phyloP scores from a whole-genome alignment of 2,329 filamentous ascomycete species.

The Colletotrichum brevisporum region DNA sequence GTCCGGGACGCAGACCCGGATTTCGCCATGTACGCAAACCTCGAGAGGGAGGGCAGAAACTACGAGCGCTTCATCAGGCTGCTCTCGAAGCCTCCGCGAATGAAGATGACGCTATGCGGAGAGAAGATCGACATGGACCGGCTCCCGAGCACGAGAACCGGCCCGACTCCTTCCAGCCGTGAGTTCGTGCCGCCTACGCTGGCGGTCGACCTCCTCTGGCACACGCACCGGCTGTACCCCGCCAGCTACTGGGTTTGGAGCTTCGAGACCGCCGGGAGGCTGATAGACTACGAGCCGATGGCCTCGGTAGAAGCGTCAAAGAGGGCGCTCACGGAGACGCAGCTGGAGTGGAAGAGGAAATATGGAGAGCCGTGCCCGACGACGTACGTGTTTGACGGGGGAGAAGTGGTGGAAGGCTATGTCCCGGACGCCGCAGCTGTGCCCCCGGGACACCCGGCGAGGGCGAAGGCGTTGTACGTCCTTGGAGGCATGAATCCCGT shows the following conservation, averaged over 20 bases:
- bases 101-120: background rate
- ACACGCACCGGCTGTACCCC: slow-evolving; percentile 38
- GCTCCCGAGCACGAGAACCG: background rate
- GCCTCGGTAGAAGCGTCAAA: background rate
- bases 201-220: slow-evolving; percentile 37
- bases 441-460: slow-evolving; percentile 20
- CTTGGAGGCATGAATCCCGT: slow-evolving; percentile 27
- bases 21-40: background rate
- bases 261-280: slow-evolving; percentile 19
- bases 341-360: slow-evolving; percentile 28
- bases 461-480: slow-evolving; percentile 3
- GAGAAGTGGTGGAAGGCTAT: slow-evolving; percentile 14
- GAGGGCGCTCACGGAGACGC: background rate
- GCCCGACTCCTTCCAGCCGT: background rate
- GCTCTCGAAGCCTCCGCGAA: background rate
- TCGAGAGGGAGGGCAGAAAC: background rate
- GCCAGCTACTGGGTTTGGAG: slow-evolving; percentile 38
- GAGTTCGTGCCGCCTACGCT: slow-evolving; percentile 30
- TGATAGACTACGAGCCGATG: slow-evolving; percentile 25
- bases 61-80: slow-evolving; percentile 38
- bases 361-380: background rate
- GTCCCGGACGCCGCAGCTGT: slow-evolving; percentile 26
- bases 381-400: slow-evolving; percentile 5
- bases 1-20: slow-evolving; percentile 14
- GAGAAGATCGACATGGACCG: slow-evolving; percentile 22